Conservation (phyloP, 2,329 filamentous ascomycete genomes). For the Fusarium humuli region DNA sequence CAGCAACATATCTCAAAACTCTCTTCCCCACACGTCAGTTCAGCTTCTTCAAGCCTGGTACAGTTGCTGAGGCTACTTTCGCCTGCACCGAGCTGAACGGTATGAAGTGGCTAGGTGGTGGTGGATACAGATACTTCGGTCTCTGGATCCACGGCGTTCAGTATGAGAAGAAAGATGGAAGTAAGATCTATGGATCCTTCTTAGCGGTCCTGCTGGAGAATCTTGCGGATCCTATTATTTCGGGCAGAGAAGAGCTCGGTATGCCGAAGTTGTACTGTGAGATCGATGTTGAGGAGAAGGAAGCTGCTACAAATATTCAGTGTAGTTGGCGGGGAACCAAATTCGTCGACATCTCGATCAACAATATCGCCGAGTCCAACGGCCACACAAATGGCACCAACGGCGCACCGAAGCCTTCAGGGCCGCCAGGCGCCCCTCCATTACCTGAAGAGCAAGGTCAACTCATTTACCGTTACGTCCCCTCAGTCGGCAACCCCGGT, state of each 20-base stretch:
- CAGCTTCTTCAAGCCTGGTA: slow-evolving; percentile 57
- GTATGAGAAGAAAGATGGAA: slow-evolving; percentile 63
- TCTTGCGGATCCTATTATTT: slow-evolving; percentile 69
- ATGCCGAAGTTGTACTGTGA: slow-evolving; percentile 70
- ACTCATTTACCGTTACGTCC: slow-evolving; percentile 18
- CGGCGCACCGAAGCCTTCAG: background rate
- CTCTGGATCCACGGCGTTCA: slow-evolving; percentile 72
- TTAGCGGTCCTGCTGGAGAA: slow-evolving; percentile 69
- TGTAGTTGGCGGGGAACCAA: slow-evolving; percentile 31
- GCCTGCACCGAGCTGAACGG: slow-evolving; percentile 58
- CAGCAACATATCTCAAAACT: slow-evolving; percentile 60
- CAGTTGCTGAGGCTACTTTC: slow-evolving; percentile 58
- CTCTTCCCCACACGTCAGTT: slow-evolving; percentile 58
- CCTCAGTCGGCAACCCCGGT: slow-evolving; percentile 11
- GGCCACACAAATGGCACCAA: background rate
- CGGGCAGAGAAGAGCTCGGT: slow-evolving; percentile 70
- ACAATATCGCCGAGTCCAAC: background rate
- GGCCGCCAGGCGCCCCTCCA: background rate
- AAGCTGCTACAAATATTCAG: background rate
- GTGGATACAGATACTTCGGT: slow-evolving; percentile 68
- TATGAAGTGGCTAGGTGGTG: slow-evolving; percentile 71
- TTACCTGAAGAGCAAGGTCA: slow-evolving; percentile 31
- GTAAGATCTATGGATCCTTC: slow-evolving; percentile 62
- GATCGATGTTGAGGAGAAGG: slow-evolving; percentile 54
- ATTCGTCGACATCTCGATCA: slow-evolving; percentile 18